Base-by-base conservation (phyloP, 2,329 filamentous ascomycete species). In the Trichoderma sp. region DNA sequence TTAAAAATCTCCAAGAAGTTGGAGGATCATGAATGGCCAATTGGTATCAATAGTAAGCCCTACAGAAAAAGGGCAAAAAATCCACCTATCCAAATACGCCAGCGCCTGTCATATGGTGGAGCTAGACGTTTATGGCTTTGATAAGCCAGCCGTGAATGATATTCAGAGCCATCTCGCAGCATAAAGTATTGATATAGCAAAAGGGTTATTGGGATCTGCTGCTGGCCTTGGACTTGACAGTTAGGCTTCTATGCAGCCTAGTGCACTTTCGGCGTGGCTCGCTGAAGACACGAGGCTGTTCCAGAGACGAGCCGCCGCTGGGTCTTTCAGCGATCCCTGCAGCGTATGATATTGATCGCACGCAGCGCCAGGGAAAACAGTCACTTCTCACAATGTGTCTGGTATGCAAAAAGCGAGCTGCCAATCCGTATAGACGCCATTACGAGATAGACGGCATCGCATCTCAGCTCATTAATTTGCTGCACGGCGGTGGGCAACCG, bases 391-490 rank as follows among this genome's bases (percentile, higher is more conserved):
- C 27, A 29, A 58, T 33, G 43, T 16, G 35, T 21, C 35, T 13
- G 24, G 19, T 55, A 43, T 43, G 40, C 40, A 58, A 57, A 58
- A 35, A 53, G 53, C 37, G 63, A 43, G 11, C 55, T 57, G 19
- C 24, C 19, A 43, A 43, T 43, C 6, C 40, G 16, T n/a, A 43
- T 19, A 8, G 10, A 43, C 19, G 31, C 43, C 19, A 29, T 62
- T 47, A 47, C 35, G 52, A 49, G 5, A 49, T 11, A 10, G n/a
- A 21, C n/a, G n/a, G 21, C 47, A 49, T 21, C 47, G 21, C 24
- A 52, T 53, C 49, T 21, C 58, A 57, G 49, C 58, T 68, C 58
- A 63, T 68, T 56, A 62, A 68, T 68, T 47, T 68, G 66, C 37
- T 68, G 66, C 66, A 63, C 47, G 31, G 27, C 24, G 43, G 66